Base-by-base conservation (phyloP, 208 protist genomes). In the Wallacemonas sp. region DNA sequence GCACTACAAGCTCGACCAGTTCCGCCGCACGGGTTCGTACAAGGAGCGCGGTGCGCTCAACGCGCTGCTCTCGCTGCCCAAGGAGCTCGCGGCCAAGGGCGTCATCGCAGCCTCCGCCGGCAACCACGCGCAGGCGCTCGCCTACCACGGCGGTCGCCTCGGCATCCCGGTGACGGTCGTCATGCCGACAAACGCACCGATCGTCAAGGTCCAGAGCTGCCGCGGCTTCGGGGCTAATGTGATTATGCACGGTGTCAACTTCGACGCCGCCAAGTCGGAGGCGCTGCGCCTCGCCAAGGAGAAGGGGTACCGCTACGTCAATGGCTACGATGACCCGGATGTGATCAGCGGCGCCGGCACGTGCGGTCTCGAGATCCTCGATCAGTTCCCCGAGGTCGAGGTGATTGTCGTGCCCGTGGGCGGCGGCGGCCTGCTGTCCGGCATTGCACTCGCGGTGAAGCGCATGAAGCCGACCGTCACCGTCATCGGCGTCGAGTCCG, bases 11-110 rank as follows among this genome's bases (percentile, higher is more conserved):
- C 84, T 74, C 61, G 87, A 94, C 38, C 83, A 94, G 72, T 70
- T 86, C 52, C 82, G 83, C 26, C 66, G 73, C 52, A 92, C 82
- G 42, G 89, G 91, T 7, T 74, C 77, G 32, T 97, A 95, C 82
- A 97, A 98, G 79, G 91, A 97, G 78, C 80, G 95, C 31, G 95
- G 95, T 38, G 92, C 86, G 3, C 81, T 93, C 25, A 97, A 98
- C 66, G 84, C 87, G 29, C 76, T 97, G 20, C 50, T 93, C 20
- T 72, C 52, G 44, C 86, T 97, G 1, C 59, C 68, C 5, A 63
- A 70, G 45, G 87, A 97, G 61, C 57, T 91, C 73, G 69, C 59
- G 36, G 26, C 57, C 64, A 63, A 67, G 26, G 95, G 93, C 29
- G 92, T 98, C 36, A 92, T 97, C 38, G 88, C 91, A 2, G 91